Base-by-base conservation (phyloP, 2,329 filamentous ascomycete species). In the Ophiostoma novo-ulmi region DNA sequence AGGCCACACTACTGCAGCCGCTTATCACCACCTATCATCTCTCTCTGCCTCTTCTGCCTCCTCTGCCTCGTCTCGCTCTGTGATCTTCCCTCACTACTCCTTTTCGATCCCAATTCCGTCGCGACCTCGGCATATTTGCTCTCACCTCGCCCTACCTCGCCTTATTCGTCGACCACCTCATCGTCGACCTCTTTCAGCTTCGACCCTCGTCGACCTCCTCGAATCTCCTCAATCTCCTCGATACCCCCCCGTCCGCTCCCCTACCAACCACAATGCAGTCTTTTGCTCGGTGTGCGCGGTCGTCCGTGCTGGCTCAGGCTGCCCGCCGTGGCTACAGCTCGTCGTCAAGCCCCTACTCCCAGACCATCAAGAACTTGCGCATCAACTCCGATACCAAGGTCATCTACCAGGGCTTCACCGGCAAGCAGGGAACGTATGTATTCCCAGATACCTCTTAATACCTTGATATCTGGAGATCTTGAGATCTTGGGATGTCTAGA, bases 361-460 rank as follows among this genome's bases (percentile, higher is more conserved):
- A 87, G 77, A 94, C 91, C 72, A 85, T 90, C 79, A 84, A 90
- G 78, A 98, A 98, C 86, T 88, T 98, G 78, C 91, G 93, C 83
- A 94, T 98, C 85, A 97, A 93, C 82, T 80, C 85, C 80, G 90
- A 97, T 76, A 99, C 95, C 77, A 96, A 95, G 85, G 93, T 99
- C 76, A 85, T 98, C 78, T 98, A 88, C 85, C 95, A 99, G 85
- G 95, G 95, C 76, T 98, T 98, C 82, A 98, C 94, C 71, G 94
- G 94, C 80, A 95, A 92, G 86, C 93, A 97, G 87, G 93, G 93
- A 90, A 94, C 91, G 91, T 93, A 81, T 83, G 90, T 89, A 64
- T 2, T 22, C 10, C 44, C 13, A 5, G n/a, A 26, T 17, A 41
- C 39, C 3, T 10, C 2, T 13, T 44, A 44, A 10, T 11, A 44